Evolutionary conservation across 352 stramenopile genomes (phyloP), one percentile per base, ranked within the genome.

Genomic region (Phytopythium helicoides): DNA sequence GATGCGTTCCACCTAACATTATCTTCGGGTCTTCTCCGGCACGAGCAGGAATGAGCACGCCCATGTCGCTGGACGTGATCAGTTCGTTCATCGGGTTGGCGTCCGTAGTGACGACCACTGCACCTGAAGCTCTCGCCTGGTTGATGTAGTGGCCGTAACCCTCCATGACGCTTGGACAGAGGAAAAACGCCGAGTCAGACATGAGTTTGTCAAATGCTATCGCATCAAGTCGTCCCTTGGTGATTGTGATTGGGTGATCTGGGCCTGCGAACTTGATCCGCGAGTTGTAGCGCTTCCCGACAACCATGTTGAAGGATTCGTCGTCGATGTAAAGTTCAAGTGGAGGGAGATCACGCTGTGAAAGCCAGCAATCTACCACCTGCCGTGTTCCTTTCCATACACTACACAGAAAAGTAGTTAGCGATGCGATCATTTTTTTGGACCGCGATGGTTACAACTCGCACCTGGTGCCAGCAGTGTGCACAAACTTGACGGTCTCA

Each of bases 141-240:
- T 86, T 86, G 47, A 86, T 84, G 58, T 86, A 86, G 59, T 86
- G 75, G 31, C 75, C 76, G 47, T 82, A 88, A n/a, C 77, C 77
- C 62, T 88, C 77, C 60, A 70, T 75, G 11, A 58, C 31, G 44
- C 77, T 88, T 40, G 77, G 55, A 31, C 77, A 88, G 36, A 88
- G 56, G 40, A 86, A 68, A 39, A 73, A 77, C 11, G 62, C 39
- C 4, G 69, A 51, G 26, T 86, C 63, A 1, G 70, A 63, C 22
- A 84, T 63, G 4, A 75, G 16, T 21, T 74, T 66, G 19, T 72
- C 65, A 45, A 82, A 88, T 25, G 40, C 52, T 12, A 50, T 31
- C 9, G 61, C 51, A 19, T 67, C 56, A 10, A 81, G 12, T 22
- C 56, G 56, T 8, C 59, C 58, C 18, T 42, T 41, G 18, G 60